Evolutionary conservation across 768 basidiomycete species (phyloP).

Genomic region (Pholiota conissans): DNA sequence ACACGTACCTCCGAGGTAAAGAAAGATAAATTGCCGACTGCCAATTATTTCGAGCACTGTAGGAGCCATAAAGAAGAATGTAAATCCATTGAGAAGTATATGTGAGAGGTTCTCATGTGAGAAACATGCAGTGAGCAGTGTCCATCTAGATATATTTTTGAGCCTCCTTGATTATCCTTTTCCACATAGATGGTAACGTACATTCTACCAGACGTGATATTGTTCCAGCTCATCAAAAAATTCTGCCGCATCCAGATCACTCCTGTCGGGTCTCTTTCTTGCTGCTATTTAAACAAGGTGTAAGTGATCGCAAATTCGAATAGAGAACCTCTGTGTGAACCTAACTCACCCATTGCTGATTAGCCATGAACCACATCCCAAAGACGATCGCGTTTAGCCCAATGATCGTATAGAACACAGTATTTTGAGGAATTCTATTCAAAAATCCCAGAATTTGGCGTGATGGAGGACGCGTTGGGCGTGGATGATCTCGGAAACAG

Average conservation of each 20-base stretch:
- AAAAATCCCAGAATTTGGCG: slow-evolving; percentile 36
- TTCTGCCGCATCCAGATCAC: slow-evolving; percentile 56
- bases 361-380: slow-evolving; percentile 52
- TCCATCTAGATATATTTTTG: slow-evolving; percentile 55
- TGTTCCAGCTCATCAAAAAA: slow-evolving; percentile 62
- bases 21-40: slow-evolving; percentile 59
- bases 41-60: slow-evolving; percentile 64
- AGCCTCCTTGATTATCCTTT: neutral
- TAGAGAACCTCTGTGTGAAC: neutral
- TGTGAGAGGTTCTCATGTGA: slow-evolving; percentile 65
- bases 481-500: slow-evolving; percentile 19
- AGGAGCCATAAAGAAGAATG: slow-evolving; percentile 76
- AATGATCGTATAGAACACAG: slow-evolving; percentile 64
- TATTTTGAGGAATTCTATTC: slow-evolving; percentile 51
- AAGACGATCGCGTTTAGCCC: slow-evolving; percentile 65
- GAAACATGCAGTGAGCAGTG: slow-evolving; percentile 67
- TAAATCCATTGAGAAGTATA: slow-evolving; percentile 75
- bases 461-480: slow-evolving; percentile 5
- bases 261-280: slow-evolving; percentile 38
- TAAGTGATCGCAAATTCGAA: slow-evolving; percentile 3
- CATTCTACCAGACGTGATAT: slow-evolving; percentile 66
- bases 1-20: slow-evolving; percentile 71
- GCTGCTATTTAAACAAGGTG: slow-evolving; percentile 26
- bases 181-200: slow-evolving; percentile 33
- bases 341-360: slow-evolving; percentile 32